Evolutionary conservation across 768 basidiomycete genomes (phyloP), one percentile per base, ranked within the genome.

Genomic region (Botryobasidium botryosum): DNA sequence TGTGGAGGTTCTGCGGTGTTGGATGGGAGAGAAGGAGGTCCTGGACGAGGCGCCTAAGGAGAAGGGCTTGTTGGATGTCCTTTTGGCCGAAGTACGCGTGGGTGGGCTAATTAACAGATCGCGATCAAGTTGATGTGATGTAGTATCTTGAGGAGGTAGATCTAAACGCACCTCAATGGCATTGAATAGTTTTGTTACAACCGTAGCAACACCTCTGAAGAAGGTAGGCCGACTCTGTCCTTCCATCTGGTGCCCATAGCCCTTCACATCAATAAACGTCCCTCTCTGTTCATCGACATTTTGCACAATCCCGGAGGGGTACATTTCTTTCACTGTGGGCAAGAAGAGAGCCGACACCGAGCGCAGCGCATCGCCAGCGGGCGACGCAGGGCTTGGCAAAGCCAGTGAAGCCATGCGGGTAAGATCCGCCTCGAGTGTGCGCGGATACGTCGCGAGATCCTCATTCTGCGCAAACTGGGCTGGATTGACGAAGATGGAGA

Each of bases 401-500:
- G 51, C 55, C 27, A 71, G 64, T 4, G 61, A 57, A 13, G 56
- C 52, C 17, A 94, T 69, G 12, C 74, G 64, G 39, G 70, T 64
- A 17, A 96, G 68, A 60, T 99, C 94, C 3, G 59, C 53, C 1
- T 77, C 67, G 3, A 99, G 65, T 0, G 88, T 92, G 32, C 88
- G 77, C 1, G 94, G 94, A 60, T 99, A 99, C 4, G 79, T 75
- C 23, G 70, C 69, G 3, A 97, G 74, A 58, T 97, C 94, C 62
- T 99, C 94, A 51, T 87, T 77, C 0, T 87, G 91, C 1, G 92
- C 86, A 54, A 99, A 99, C 60, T 97, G 91, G 3, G 91, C 82
- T 0, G 94, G 94, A 58, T 99, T 97, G 48, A 99, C 91, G 59
- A 96, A 99, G 53, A 99, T 86, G 23, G 91, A 94, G 47, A 96